A percentile compares a stretch with the other conserved stretches of the same genome.
phyloP scores from a whole-genome alignment of 805 yeast genomes.

The Saturnispora hagleri region DNA sequence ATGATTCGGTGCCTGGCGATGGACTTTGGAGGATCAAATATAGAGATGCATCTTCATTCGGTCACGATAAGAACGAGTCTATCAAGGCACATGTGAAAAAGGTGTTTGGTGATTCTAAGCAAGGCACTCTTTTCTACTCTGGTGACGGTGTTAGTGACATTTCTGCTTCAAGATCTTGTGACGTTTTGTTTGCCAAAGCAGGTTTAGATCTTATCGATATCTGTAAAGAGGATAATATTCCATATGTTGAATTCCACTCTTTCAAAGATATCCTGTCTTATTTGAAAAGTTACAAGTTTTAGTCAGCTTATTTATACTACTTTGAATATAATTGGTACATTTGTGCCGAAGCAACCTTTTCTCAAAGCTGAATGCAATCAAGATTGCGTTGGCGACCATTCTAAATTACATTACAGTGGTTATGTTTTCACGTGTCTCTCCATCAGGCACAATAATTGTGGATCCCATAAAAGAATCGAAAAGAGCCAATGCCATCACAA shows the following conservation, averaged over 20 bases:
- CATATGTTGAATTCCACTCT: conserved; percentile 73
- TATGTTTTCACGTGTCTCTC: too few species aligned
- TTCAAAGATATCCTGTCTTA: conserved; percentile 63
- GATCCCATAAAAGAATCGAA: conserved; percentile 32
- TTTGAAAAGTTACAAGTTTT: conserved; percentile 28
- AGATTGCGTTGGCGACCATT: conserved; percentile 76
- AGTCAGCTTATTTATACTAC: neutral
- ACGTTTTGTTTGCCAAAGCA: conserved; percentile 83
- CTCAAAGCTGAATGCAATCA: conserved; percentile 41
- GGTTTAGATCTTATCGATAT: conserved; percentile 85
- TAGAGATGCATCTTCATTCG: conserved; percentile 79
- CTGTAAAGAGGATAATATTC: conserved; percentile 72
- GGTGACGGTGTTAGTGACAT: conserved; percentile 98
- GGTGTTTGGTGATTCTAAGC: conserved; percentile 23
- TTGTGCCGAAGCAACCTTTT: conserved; percentile 2
- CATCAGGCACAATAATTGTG: too few species aligned
- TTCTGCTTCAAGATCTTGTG: conserved; percentile 92
- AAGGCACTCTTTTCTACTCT: conserved; percentile 74
- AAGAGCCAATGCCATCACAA: neutral
- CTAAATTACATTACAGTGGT: conserved; percentile 28
- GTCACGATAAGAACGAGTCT: conserved; percentile 88
- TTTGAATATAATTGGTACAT: conserved; percentile 3
- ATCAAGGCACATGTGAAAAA: conserved; percentile 42
- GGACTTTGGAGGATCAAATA: conserved; percentile 72
- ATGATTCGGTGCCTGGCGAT: conserved; percentile 37